Percentiles rank a stretch among this genome's conserved stretches.
Evolutionary conservation across 257 asterid genomes (phyloP).

Genomic region (Osmanthus fragrans): DNA sequence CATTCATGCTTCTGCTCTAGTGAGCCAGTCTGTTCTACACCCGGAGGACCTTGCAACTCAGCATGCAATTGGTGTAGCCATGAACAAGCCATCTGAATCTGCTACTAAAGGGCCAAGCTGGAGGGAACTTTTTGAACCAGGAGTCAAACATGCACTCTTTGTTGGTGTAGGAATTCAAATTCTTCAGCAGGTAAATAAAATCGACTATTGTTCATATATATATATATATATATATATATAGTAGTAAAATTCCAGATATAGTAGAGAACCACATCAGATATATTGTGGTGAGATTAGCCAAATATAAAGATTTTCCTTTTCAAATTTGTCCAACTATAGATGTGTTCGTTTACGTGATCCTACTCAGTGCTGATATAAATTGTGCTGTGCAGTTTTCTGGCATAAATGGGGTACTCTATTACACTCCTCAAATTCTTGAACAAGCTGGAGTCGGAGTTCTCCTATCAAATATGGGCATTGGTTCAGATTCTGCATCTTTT

Average conservation of each 20-base stretch:
- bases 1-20: slow-evolving; percentile 87
- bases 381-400: slow-evolving; percentile 70
- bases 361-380: slow-evolving; percentile 5
- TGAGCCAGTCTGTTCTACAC: slow-evolving; percentile 83
- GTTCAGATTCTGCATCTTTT: slow-evolving; percentile 82
- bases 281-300: not conserved
- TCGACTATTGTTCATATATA: not conserved
- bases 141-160: slow-evolving; percentile 83
- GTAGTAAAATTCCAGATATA: too few species aligned
- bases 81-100: slow-evolving; percentile 46
- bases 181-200: slow-evolving; percentile 81
- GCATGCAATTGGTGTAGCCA: slow-evolving; percentile 48
- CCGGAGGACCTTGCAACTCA: slow-evolving; percentile 48
- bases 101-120: slow-evolving; percentile 51
- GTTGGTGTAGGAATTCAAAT: slow-evolving; percentile 95
- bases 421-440: slow-evolving; percentile 97
- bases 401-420: slow-evolving; percentile 89
- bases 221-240: too few species aligned
- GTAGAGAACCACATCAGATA: not conserved
- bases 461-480: slow-evolving; percentile 67
- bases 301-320: not conserved
- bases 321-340: not conserved
- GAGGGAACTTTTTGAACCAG: slow-evolving; percentile 89
- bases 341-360: slow-evolving; percentile 2
- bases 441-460: slow-evolving; percentile 97